Base-by-base conservation (phyloP, 495 filamentous ascomycete species). In the Aspergillus olivimuriae region DNA sequence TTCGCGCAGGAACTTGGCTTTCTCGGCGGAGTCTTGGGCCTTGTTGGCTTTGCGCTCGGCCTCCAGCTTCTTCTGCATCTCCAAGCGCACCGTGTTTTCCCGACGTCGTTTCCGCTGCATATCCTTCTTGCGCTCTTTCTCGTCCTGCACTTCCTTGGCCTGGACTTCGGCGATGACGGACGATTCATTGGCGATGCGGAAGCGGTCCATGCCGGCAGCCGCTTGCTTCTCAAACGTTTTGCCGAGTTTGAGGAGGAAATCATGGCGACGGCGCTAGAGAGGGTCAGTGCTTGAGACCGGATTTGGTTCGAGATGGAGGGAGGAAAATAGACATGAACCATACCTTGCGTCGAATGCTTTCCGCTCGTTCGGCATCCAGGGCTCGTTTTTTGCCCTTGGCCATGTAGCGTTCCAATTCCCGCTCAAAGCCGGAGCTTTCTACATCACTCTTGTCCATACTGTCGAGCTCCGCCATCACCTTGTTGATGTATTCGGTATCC, bases 91-190 rank as follows among this genome's bases (percentile, higher is more conserved):
- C 9, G 92, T 94, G 66, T 95, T 95, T 60, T 98, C 92, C 15
- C 92, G 81, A n/a, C 92, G 83, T 18, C 92, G 81, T 68, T 96
- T 97, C 18, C 94, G 84, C 57, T 99, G 92, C 86, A 96, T 95
- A 50, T 97, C 92, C 69, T 99, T 99, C 75, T 99, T 99, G 20
- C 94, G 87, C 65, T 97, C 94, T 62, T 97, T 99, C 60, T 99
- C 92, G 37, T 92, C 89, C 43, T 85, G 84, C 6, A 95, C 73
- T 58, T 96, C 92, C 48, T 86, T 86, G 42, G 85, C 81, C 46
- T 92, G 86, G 1, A 98, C 91, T 52, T 94, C 83, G 34, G 84
- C 77, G 40, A 89, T 72, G 14, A 90, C 92, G 11, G 80, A 81
- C 4, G 79, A 72, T 53, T 81, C 79, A 51, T 84, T 72, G 22